A percentile compares a stretch with the other conserved stretches of the same genome.
Evolutionary conservation across 2,329 filamentous ascomycete species (phyloP).

Genomic region (Arthrobotrys conoides): DNA sequence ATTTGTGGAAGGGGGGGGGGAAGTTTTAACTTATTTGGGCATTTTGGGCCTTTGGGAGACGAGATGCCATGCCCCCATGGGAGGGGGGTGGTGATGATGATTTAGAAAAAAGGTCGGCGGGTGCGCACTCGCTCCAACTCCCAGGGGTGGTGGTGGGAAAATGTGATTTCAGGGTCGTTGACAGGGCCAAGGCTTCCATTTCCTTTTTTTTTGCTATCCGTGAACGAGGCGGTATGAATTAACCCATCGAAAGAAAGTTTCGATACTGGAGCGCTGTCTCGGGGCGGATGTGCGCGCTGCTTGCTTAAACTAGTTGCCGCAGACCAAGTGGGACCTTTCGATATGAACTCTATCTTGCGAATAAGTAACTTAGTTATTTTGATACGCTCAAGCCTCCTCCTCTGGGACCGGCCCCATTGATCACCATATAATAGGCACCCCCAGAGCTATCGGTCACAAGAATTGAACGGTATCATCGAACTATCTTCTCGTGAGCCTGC

Average conservation of each 20-base stretch:
- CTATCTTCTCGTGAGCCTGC: no score
- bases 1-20: slow-evolving; percentile 15
- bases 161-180: slow-evolving; percentile 33
- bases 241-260: slow-evolving; percentile 12
- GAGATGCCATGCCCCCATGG: slow-evolving; percentile 17
- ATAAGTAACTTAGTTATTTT: no score
- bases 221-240: slow-evolving; percentile 20
- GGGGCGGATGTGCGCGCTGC: slow-evolving; percentile 36
- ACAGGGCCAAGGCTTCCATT: slow-evolving; percentile 19
- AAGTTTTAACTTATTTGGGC: slow-evolving; percentile 43
- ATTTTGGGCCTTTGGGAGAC: slow-evolving; percentile 4
- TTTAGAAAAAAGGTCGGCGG: background rate
- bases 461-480: slow-evolving; percentile 11
- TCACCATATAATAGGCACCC: slow-evolving; percentile 9
- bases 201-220: background rate
- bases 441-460: background rate
- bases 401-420: slow-evolving; percentile 7
- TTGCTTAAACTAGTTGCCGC: slow-evolving; percentile 20
- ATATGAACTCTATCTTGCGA: slow-evolving; percentile 23
- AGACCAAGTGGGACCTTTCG: slow-evolving; percentile 15
- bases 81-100: slow-evolving; percentile 2
- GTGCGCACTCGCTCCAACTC: background rate
- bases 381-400: slow-evolving; percentile 28
- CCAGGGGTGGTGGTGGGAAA: no score
- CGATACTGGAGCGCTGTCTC: slow-evolving; percentile 13